Base-by-base conservation (phyloP, 2,329 filamentous ascomycete species). In the Ilyonectria destructans region DNA sequence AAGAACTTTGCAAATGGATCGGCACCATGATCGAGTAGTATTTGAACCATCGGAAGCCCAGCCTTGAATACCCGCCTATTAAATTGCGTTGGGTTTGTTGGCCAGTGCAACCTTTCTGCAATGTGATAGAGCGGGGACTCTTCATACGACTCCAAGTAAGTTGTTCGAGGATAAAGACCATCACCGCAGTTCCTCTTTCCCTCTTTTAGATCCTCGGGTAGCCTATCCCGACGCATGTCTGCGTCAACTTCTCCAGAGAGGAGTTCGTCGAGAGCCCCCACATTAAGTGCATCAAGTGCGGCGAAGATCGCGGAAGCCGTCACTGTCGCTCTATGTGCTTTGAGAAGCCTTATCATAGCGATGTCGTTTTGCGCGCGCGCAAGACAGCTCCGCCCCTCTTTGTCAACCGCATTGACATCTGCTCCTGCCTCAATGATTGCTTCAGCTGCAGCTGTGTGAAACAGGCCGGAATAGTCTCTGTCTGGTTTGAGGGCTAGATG, bases 11-110 rank as follows among this genome's bases (percentile, higher is more conserved):
- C 70, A 26, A 75, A 75, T 1, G 76, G 78, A 56, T 78, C 64
- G 1, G 74, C 77, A 2, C 77, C 77, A 35, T 77, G 69, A 1
- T 71, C 61, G 15, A 80, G 58, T 3, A 78, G 54, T 1, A 71
- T 7, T 3, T 65, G 51, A 19, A 76, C 48, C 13, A 75, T 33
- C 29, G 58, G 40, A 13, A n/a, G 8, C 1, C 6, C 8, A 12
- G 5, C 46, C 4, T 13, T 23, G 13, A 4, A 8, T 7, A 15
- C 15, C 4, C 26, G 26, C 26, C 26, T 4, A 26, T 12, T 10
- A 6, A 10, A 26, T 26, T 2, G 37, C 15, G 7, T 5, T 33
- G n/a, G 7, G n/a, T 17, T 13, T 10, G 19, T 33, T 6, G 2
- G 15, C 7, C 57, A 31, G 3, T n/a, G 1, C 10, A 62, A 10